Percentiles rank a stretch among this genome's conserved stretches.
Evolutionary conservation across 2,329 filamentous ascomycete species (phyloP).

Genomic region (Scedosporium dehoogii): DNA sequence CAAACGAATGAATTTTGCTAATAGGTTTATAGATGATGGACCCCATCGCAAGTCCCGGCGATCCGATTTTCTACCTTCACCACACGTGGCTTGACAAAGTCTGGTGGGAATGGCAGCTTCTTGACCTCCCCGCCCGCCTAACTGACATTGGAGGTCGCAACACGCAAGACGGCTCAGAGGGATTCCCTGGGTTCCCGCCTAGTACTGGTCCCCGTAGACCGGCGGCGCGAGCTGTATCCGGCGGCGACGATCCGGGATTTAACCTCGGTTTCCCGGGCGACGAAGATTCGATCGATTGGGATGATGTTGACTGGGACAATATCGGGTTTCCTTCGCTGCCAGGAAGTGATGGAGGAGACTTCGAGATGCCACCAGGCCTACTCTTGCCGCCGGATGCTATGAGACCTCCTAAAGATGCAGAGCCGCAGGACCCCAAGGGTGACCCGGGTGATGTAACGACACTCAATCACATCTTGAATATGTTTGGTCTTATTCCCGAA

Average conservation of each 20-base stretch:
- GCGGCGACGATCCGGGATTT: background rate
- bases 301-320: background rate
- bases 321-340: background rate
- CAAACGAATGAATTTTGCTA: too few relatives aligned
- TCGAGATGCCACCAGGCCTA: background rate
- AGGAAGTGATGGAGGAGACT: background rate
- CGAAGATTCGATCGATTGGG: background rate
- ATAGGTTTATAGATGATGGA: constrained; percentile 15
- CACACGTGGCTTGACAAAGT: constrained; percentile 18
- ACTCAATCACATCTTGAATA: constrained; percentile 5
- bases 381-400: background rate
- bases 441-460: constrained; percentile 1
- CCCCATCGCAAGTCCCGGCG: constrained; percentile 20
- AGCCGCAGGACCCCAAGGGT: constrained; percentile 1
- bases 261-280: background rate
- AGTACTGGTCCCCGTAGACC: background rate
- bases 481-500: constrained; percentile 6
- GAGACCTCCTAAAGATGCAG: background rate
- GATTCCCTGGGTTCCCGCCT: background rate
- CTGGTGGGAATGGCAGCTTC: constrained; percentile 21
- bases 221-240: background rate
- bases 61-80: constrained; percentile 18
- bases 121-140: constrained; percentile 18
- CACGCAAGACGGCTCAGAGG: constrained; percentile 9
- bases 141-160: constrained; percentile 21